Percentiles rank a stretch among this genome's conserved stretches.
Evolutionary conservation across 1,139 yeast genomes (phyloP).

Genomic region (Blastobotrys illinoisensis): DNA sequence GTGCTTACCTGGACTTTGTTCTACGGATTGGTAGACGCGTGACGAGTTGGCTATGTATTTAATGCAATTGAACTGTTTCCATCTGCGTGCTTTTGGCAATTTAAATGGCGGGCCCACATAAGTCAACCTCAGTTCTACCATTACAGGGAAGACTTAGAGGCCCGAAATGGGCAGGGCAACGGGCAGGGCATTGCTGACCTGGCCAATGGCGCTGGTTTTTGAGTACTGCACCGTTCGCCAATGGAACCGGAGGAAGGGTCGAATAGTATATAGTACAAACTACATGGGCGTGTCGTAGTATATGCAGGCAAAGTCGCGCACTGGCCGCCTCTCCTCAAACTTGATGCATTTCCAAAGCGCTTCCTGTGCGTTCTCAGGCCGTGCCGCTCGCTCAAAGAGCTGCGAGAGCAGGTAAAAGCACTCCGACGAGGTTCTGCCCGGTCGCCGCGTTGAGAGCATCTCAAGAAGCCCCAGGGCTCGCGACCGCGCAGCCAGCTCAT

Average conservation of each 20-base stretch:
- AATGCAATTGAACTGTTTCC: background rate
- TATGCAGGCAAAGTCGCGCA: constrained; percentile 39
- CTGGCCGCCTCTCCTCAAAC: constrained; percentile 62
- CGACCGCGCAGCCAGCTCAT: constrained; percentile 58
- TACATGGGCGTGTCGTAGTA: background rate
- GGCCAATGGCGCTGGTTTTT: too few relatives aligned
- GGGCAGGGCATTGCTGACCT: too few relatives aligned
- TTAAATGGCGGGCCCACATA: too few relatives aligned
- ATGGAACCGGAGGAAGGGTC: too few relatives aligned
- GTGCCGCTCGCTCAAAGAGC: constrained; percentile 59
- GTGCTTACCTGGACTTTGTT: constrained; percentile 83
- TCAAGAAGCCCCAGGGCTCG: constrained; percentile 62
- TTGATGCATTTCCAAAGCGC: constrained; percentile 65
- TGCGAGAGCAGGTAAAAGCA: constrained; percentile 68
- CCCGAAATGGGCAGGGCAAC: too few relatives aligned
- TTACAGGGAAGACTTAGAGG: too few relatives aligned
- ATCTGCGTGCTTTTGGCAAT: background rate
- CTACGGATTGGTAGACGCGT: constrained; percentile 53
- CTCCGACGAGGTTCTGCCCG: constrained; percentile 58
- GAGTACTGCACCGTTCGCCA: too few relatives aligned
- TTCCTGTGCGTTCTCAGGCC: constrained; percentile 45
- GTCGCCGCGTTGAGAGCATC: constrained; percentile 44
- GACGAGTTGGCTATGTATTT: background rate
- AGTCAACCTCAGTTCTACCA: too few relatives aligned
- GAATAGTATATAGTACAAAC: background rate